These are phyloP conservation scores for Backusella tarrabulga DNA, from an alignment of 192 early-diverging fungal genomes.

Conservation along the genomic window DNA sequence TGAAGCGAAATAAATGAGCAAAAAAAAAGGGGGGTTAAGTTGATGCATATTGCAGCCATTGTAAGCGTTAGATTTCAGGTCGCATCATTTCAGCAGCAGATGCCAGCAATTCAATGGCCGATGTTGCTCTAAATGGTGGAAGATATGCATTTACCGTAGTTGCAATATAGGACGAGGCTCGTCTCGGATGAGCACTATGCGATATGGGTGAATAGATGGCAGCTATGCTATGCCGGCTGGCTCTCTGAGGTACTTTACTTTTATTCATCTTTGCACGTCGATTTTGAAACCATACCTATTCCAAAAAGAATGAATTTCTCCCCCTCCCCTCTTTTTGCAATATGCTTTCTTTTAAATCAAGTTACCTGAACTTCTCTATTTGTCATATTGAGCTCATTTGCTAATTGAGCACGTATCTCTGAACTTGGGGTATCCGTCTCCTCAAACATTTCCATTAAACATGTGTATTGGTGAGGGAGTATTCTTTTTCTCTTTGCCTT, in stretches of 20 bases:
- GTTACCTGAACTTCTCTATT: constrained; percentile 75
- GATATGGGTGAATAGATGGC: not conserved
- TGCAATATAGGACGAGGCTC: not conserved
- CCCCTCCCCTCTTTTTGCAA: not conserved
- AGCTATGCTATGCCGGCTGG: not conserved
- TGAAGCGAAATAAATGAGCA: not conserved
- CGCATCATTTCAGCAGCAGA: constrained; percentile 4
- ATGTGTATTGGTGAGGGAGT: constrained; percentile 66
- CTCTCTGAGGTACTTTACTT: not conserved
- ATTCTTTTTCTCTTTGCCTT: constrained; percentile 79
- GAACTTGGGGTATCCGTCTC: constrained; percentile 76
- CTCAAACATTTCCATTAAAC: constrained; percentile 66
- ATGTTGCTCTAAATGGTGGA: not conserved
- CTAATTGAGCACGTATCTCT: constrained; percentile 69
- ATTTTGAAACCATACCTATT: constrained; percentile 82
- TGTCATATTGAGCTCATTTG: constrained; percentile 72
- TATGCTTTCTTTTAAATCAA: not conserved
- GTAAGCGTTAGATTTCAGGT: not conserved
- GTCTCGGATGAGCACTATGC: not conserved
- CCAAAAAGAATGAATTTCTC: not conserved
- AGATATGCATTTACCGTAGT: not conserved
- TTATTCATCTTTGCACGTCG: constrained; percentile 77
- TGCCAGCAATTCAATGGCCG: not conserved
- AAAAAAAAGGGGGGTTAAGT: not conserved
- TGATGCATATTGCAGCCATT: not conserved